phyloP scores from a whole-genome alignment of 2,329 filamentous ascomycete genomes.

The Thermochaetoides dissita region DNA sequence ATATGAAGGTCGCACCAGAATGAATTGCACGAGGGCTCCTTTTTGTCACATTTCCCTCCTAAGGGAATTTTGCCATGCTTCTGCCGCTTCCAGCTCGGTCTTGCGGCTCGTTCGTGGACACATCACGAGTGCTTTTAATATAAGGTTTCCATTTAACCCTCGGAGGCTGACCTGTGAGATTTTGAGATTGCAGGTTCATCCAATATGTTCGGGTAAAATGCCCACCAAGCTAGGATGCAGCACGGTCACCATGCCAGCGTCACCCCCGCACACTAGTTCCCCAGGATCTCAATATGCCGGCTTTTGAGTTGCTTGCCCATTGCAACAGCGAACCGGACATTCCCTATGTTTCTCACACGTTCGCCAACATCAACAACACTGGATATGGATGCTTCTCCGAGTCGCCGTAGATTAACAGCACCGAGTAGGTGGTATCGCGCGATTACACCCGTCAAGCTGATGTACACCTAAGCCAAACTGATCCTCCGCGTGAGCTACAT shows the following conservation, averaged over 20 bases:
- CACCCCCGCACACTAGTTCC: neutral
- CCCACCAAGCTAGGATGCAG: slow-evolving; percentile 6
- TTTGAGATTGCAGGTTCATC: slow-evolving; percentile 2
- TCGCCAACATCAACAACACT: too few relatives aligned
- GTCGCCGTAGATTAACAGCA: slow-evolving; percentile 12
- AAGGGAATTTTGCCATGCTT: neutral
- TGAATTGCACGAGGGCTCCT: neutral
- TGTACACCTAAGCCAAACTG: slow-evolving; percentile 2
- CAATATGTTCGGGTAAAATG: slow-evolving; percentile 18
- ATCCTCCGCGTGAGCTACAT: slow-evolving; percentile 4
- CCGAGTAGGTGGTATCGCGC: slow-evolving; percentile 12
- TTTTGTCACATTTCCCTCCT: neutral
- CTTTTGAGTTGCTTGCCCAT: neutral
- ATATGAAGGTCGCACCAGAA: slow-evolving; percentile 5
- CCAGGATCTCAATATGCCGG: slow-evolving; percentile 4
- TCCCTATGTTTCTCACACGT: too few relatives aligned
- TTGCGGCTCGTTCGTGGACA: slow-evolving; percentile 5
- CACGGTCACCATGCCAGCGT: neutral
- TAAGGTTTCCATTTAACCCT: slow-evolving; percentile 14
- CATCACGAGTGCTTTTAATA: slow-evolving; percentile 9
- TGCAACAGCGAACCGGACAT: slow-evolving; percentile 3
- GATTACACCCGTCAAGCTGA: slow-evolving; percentile 11
- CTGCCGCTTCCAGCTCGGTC: slow-evolving; percentile 8
- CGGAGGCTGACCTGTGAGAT: slow-evolving; percentile 9
- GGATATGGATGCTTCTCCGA: slow-evolving; percentile 8